Conservation (phyloP, 805 yeast genomes). For the Schwanniomyces vanrijiae region DNA sequence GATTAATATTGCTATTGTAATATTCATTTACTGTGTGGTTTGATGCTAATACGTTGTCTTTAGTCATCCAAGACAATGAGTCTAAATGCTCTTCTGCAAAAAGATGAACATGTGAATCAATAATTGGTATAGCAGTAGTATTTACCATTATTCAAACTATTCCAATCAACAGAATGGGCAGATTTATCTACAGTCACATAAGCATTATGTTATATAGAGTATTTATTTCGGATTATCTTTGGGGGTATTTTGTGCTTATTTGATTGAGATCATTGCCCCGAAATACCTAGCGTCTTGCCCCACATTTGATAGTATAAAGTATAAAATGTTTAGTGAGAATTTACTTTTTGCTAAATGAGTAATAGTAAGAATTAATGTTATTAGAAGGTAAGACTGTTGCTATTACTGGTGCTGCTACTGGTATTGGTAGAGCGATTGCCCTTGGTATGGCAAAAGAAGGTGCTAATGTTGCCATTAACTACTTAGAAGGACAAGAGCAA, state of each 20-base stretch:
- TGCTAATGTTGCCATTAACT: constrained; percentile 40
- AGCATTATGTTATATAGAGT: too few species aligned
- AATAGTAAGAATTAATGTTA: constrained; percentile 4
- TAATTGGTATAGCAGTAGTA: constrained; percentile 1
- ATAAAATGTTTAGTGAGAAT: not conserved
- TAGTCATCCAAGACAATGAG: constrained; percentile 28
- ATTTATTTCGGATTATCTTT: not conserved
- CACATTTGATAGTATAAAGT: not conserved
- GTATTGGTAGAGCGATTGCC: constrained; percentile 47
- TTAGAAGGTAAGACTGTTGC: constrained; percentile 37
- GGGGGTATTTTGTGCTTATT: not conserved
- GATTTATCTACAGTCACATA: too few species aligned
- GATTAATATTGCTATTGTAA: constrained; percentile 3
- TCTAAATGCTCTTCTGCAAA: constrained; percentile 21
- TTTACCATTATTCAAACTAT: not conserved
- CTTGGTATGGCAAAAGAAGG: constrained; percentile 41
- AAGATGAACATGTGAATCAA: constrained; percentile 41
- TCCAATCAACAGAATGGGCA: not conserved
- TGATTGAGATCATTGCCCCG: not conserved
- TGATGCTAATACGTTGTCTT: constrained; percentile 20
- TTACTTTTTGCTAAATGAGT: not conserved
- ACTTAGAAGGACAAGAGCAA: constrained; percentile 21
- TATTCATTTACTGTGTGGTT: constrained; percentile 28
- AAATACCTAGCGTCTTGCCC: not conserved
- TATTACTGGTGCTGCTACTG: constrained; percentile 48